Evolutionary conservation across 1,284 basidiomycete species (phyloP).

Genomic region (Apiotrichum porosum): DNA sequence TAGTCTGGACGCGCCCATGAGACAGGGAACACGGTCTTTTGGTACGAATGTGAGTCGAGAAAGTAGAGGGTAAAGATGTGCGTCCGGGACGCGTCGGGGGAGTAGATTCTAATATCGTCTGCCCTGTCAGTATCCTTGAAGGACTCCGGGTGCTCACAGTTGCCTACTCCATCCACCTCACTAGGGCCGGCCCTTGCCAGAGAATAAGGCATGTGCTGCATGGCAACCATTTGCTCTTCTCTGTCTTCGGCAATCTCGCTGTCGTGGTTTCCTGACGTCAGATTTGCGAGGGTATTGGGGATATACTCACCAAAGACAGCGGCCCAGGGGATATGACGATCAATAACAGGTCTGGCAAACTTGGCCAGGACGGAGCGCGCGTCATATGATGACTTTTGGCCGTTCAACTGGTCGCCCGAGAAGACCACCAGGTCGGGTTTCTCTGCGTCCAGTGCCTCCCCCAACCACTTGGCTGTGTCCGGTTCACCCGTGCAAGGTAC

Average conservation of each 20-base stretch:
- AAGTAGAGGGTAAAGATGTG: conserved; percentile 88
- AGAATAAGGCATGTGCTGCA: conserved; percentile 78
- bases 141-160: conserved; percentile 54
- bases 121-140: conserved; percentile 52
- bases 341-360: conserved; percentile 71
- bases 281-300: no score
- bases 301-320: conserved; percentile 81
- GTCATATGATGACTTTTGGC: conserved; percentile 84
- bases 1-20: conserved; percentile 53
- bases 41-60: conserved; percentile 79
- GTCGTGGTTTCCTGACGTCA: conserved; percentile 81
- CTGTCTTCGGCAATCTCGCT: conserved; percentile 61
- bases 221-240: conserved; percentile 61
- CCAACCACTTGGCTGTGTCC: conserved; percentile 65
- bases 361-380: conserved; percentile 78
- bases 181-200: conserved; percentile 72
- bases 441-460: conserved; percentile 67
- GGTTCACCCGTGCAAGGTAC: conserved; percentile 59
- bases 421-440: conserved; percentile 83
- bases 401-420: conserved; percentile 74
- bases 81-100: conserved; percentile 63
- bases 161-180: conserved; percentile 77
- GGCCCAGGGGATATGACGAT: conserved; percentile 77
- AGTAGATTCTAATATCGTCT: conserved; percentile 45
- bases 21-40: conserved; percentile 53